A percentile compares a stretch with the other conserved stretches of the same genome.
Conservation (phyloP, 495 filamentous ascomycete species). For the Wilcoxina mikolae region DNA sequence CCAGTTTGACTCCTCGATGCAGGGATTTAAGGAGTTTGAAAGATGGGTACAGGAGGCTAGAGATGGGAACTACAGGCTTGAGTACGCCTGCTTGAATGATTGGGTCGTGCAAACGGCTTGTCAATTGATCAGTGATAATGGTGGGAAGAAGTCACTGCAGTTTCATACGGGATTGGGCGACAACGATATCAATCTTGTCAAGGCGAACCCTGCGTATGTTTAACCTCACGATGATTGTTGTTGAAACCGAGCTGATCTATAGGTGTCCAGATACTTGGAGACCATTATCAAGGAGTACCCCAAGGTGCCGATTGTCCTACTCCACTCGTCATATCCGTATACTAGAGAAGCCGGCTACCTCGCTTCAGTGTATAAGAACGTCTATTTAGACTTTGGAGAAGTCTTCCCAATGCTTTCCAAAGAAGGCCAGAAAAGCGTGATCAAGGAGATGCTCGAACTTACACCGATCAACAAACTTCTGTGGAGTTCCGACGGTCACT, state of each 20-base stretch:
- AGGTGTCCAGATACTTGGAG: conserved; percentile 43
- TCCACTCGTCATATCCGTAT: conserved; percentile 77
- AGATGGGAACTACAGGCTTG: conserved; percentile 37
- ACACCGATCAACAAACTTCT: conserved; percentile 62
- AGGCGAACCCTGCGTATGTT: conserved; percentile 49
- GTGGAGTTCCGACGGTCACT: conserved; percentile 77
- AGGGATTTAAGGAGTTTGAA: too few species aligned
- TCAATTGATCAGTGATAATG: conserved; percentile 34
- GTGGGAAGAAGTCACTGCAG: conserved; percentile 54
- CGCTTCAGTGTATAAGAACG: conserved; percentile 63
- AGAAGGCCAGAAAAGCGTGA: conserved; percentile 58
- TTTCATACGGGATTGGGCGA: conserved; percentile 82
- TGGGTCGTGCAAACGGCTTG: conserved; percentile 47
- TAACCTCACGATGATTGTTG: background rate
- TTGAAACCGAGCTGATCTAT: conserved; percentile 8
- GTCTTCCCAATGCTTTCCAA: conserved; percentile 72
- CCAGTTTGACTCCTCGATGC: background rate
- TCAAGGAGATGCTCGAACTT: conserved; percentile 62
- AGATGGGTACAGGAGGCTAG: too few species aligned
- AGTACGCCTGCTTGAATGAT: conserved; percentile 49
- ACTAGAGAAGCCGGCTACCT: conserved; percentile 72
- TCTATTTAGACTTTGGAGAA: conserved; percentile 74
- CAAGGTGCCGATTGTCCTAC: conserved; percentile 57
- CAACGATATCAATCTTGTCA: conserved; percentile 56
- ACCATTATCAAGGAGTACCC: conserved; percentile 54